Base-by-base conservation (phyloP, 768 basidiomycete genomes). In the Albatrellus ellisii region DNA sequence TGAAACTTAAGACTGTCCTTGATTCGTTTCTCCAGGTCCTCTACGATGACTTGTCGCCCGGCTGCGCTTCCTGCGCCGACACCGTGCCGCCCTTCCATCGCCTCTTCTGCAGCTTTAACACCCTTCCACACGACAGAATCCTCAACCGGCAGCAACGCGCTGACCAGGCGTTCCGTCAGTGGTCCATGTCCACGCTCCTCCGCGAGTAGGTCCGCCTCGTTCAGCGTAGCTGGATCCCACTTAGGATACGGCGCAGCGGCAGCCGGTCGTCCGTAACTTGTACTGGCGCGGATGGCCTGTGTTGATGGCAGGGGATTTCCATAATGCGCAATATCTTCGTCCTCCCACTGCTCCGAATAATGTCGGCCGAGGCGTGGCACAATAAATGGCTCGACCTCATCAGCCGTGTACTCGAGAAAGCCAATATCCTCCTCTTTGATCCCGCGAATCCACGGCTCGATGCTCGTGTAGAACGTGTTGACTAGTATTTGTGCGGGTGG, bases 391-490 rank as follows among this genome's bases (percentile, higher is more conserved):
- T 90, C 86, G 7, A 86, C 67, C 47, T 95, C 91, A 53, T 97
- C 91, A n/a, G 74, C 85, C 9, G 80, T 79, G 53, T 85, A 85
- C 46, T 88, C 84, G 40, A 99, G 69, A 60, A 90, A 92, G 2
- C 94, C 94, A 22, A 98, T 64, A 55, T 99, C 95, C 59, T 98
- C 95, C 61, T 98, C 95, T 47, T 82, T 82, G 33, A 97, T 77
- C 18, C 76, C 74, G 39, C 91, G 79, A 54, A 92, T 67, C 68
- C 85, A 99, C 9, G 86, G 83, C 54, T 97, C 94, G 35, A 94
- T 75, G 53, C 78, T 82, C 20, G 80, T 67, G 60, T 90, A 90
- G 56, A 95, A 98, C 1, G 88, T 89, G 24, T 64, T 71, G 22
- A 81, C 71, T 15, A 66, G 68, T 8, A 70, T 70, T 56, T 86